These are phyloP conservation scores for Hypoxylon fragiforme DNA, from an alignment of 495 filamentous ascomycete genomes.

Conservation along the genomic window DNA sequence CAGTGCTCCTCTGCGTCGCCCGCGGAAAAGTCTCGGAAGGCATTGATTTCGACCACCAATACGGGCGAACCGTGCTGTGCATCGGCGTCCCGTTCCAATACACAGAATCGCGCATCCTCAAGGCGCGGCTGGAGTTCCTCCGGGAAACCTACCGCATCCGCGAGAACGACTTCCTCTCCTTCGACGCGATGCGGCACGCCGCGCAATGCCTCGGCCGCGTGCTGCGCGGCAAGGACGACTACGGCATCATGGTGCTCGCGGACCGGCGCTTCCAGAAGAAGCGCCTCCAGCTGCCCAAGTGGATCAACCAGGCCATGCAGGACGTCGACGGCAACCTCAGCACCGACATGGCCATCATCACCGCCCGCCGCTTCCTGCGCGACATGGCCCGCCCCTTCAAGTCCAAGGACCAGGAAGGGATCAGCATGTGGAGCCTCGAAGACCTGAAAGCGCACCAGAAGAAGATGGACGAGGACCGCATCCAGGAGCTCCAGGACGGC, in stretches of 20 bases:
- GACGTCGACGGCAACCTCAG: constrained; percentile 85
- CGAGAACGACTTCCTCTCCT: constrained; percentile 97
- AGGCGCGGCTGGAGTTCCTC: constrained; percentile 93
- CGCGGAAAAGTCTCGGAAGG: constrained; percentile 97
- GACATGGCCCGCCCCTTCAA: constrained; percentile 91
- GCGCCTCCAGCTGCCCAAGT: constrained; percentile 87
- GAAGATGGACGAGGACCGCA: constrained; percentile 68
- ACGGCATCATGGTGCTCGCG: constrained; percentile 97
- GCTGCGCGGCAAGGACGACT: constrained; percentile 95
- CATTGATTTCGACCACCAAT: constrained; percentile 99
- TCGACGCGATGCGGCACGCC: constrained; percentile 98
- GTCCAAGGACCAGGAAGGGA: constrained; percentile 80
- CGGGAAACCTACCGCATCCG: constrained; percentile 96
- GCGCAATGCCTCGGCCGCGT: constrained; percentile 97
- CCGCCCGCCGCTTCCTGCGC: constrained; percentile 84
- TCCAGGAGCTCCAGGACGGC: constrained; percentile 44
- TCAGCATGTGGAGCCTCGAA: constrained; percentile 84
- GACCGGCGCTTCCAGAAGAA: constrained; percentile 92
- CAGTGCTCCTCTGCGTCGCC: constrained; percentile 89
- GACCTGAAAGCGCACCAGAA: constrained; percentile 78
- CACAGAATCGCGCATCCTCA: constrained; percentile 95
- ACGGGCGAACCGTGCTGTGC: constrained; percentile 93
- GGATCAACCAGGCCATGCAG: constrained; percentile 88
- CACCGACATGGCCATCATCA: constrained; percentile 92
- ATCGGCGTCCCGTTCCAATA: constrained; percentile 99